Percentiles rank a stretch among this genome's conserved stretches.
These are phyloP conservation scores for Monosporozyma aerobia DNA, from an alignment of 805 yeast species.

Conservation along the genomic window DNA sequence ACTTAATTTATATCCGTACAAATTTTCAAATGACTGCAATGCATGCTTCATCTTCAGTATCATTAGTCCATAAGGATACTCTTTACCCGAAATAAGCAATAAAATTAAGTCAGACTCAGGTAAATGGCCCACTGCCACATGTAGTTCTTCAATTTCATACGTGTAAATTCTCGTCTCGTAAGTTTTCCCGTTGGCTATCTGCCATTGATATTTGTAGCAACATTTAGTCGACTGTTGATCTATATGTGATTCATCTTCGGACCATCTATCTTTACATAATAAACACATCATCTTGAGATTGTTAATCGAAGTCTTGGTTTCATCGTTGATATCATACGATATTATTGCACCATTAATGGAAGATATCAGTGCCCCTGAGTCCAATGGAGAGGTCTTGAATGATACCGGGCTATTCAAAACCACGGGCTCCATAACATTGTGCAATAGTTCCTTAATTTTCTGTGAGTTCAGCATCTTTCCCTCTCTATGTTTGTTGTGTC, in stretches of 20 bases:
- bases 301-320: slow-evolving; percentile 9
- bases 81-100: slow-evolving; percentile 18
- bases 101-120: slow-evolving; percentile 25
- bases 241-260: slow-evolving; percentile 19
- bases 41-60: slow-evolving; percentile 23
- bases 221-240: slow-evolving; percentile 8
- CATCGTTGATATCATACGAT: slow-evolving; percentile 16
- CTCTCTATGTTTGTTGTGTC: not conserved
- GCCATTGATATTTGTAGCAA: slow-evolving; percentile 10
- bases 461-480: slow-evolving; percentile 18
- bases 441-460: slow-evolving; percentile 16
- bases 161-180: slow-evolving; percentile 20
- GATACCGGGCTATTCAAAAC: slow-evolving; percentile 8
- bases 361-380: slow-evolving; percentile 21
- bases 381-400: slow-evolving; percentile 13
- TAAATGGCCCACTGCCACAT: slow-evolving; percentile 23
- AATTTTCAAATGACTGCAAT: slow-evolving; percentile 14
- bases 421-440: slow-evolving; percentile 14
- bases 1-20: slow-evolving; percentile 23
- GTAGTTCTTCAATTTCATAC: slow-evolving; percentile 27
- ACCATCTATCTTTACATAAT: slow-evolving; percentile 28
- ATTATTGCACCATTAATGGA: slow-evolving; percentile 24
- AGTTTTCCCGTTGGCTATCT: slow-evolving; percentile 1
- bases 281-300: slow-evolving; percentile 28
- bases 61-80: slow-evolving; percentile 27